Evolutionary conservation across 208 protist species (phyloP).

Genomic region (Angomonas ambiguus): DNA sequence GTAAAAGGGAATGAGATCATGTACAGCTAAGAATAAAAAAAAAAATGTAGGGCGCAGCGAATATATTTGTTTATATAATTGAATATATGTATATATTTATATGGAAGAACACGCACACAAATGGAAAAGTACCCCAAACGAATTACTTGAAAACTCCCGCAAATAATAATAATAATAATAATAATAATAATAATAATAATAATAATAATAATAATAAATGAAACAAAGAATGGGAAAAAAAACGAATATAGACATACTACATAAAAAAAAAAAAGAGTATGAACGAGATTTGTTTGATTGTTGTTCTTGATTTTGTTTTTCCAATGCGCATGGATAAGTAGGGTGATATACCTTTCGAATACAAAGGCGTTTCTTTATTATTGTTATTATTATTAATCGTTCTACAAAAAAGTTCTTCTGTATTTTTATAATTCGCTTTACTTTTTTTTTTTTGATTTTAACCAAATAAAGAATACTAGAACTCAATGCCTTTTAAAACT

Average conservation of each 20-base stretch:
- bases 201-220: slow-evolving; percentile 12
- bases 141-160: too few species aligned
- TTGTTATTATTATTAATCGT: too few species aligned
- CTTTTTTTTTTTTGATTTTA: slow-evolving; percentile 8
- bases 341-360: not conserved
- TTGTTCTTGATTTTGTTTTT: slow-evolving; percentile 8
- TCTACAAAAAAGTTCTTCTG: too few species aligned
- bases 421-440: slow-evolving; percentile 5
- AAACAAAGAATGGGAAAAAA: not conserved
- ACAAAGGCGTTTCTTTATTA: too few species aligned
- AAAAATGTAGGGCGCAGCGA: not conserved
- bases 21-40: not conserved
- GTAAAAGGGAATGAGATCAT: not conserved
- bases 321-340: not conserved
- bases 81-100: not conserved
- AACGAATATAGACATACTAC: not conserved
- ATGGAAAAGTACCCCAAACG: too few species aligned
- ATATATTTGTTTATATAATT: not conserved
- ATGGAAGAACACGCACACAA: too few species aligned
- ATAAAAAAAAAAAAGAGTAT: not conserved
- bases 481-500: not conserved
- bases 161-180: slow-evolving; percentile 6
- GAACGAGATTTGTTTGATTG: slow-evolving; percentile 8
- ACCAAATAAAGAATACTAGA: not conserved
- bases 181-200: not conserved